A percentile compares a stretch with the other conserved stretches of the same genome.
phyloP scores from a whole-genome alignment of 2,329 filamentous ascomycete species.

The Ophiosphaerella herpotricha region DNA sequence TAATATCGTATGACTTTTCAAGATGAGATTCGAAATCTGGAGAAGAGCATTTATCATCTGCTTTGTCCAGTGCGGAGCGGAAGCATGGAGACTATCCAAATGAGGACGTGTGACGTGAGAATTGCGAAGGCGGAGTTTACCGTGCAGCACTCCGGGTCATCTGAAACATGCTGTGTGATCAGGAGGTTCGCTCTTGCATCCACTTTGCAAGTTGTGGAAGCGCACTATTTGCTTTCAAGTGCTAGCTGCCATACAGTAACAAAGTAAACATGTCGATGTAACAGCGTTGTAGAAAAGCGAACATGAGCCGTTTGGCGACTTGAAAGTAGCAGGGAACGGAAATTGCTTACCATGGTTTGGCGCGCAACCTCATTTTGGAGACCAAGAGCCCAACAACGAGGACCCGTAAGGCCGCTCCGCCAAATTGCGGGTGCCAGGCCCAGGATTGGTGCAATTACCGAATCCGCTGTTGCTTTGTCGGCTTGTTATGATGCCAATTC shows the following conservation, averaged over 20 bases:
- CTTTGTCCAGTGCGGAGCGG: neutral
- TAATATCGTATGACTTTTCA: too few species aligned
- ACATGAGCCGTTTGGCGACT: neutral
- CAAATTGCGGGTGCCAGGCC: conserved; percentile 14
- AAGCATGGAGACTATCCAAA: neutral
- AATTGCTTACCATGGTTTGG: conserved; percentile 11
- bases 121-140: neutral
- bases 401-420: neutral
- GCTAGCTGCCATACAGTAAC: too few species aligned
- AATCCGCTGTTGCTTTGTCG: neutral
- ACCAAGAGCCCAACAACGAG: neutral
- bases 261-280: neutral
- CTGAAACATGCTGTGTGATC: neutral
- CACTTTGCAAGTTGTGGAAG: neutral
- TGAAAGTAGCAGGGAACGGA: conserved; percentile 5
- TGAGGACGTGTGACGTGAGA: conserved; percentile 3
- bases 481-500: neutral
- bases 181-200: neutral
- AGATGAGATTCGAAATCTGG: too few species aligned
- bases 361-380: neutral
- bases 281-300: neutral
- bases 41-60: too few species aligned
- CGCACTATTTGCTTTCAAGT: neutral
- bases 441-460: conserved; percentile 9
- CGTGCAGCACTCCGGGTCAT: neutral